Base-by-base conservation (phyloP, 2,329 filamentous ascomycete species). In the Colletotrichum tropicicola region DNA sequence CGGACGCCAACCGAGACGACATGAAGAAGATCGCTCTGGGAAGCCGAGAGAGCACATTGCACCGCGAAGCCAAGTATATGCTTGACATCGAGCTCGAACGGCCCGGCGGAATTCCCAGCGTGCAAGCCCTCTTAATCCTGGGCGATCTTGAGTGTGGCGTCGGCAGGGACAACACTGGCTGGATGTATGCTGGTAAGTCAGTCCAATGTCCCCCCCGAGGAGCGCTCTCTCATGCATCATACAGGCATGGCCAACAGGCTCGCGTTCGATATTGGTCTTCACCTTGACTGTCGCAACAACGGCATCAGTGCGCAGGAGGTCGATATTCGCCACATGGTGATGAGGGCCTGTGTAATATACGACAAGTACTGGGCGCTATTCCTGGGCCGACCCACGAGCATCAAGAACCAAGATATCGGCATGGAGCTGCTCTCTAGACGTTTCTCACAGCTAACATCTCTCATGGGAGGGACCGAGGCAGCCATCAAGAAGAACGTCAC, bases 321-420 rank as follows among this genome's bases (percentile, higher is more conserved):
- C 4, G 76, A 80, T 32, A 81, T 84, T 51, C 77, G 84, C 5
- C 83, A 82, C 49, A 84, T 84, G 79, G 82, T 79, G 12, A 80
- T 86, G 70, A 78, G 80, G 66, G 83, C 84, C 2, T 85, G 82
- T 60, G 79, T 85, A 6, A 80, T 85, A 63, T 84, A 84, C 61
- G 84, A 87, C 73, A 82, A 82, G 70, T 83, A 85, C 67, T 86
- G 83, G 83, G 82, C 84, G 0, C 73, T 87, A n/a, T 84, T 85
- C 68, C 75, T 87, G 6, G 84, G 84, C 9, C 76, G 85, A 10
- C 84, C 85, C 1, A 82, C 84, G 1, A 80, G 81, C 54, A 86
- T 87, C 75, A 86, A 86, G 70, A 80, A 75, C 51, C 77, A 83
- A 48, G 84, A 86, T 63, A 76, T 86, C 8, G 80, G 80, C 62